These are phyloP conservation scores for Pseudogymnoascus sp. DNA, from an alignment of 2,329 filamentous ascomycete genomes.

Conservation along the genomic window DNA sequence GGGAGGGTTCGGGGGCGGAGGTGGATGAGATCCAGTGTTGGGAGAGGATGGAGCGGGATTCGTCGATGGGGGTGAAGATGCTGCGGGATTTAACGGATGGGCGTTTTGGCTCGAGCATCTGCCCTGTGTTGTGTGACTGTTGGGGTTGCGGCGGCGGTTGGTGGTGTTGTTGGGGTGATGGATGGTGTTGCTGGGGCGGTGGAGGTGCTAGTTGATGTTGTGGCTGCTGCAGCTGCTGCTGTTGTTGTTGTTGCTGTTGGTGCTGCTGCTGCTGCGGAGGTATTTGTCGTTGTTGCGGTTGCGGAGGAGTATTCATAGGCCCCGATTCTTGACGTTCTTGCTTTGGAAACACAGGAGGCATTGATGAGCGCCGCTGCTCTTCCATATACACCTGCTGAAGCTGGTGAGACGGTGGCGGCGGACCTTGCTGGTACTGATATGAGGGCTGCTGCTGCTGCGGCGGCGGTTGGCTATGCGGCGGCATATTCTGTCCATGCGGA, in stretches of 20 bases:
- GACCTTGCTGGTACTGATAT: conserved; percentile 33
- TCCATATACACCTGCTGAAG: conserved; percentile 67
- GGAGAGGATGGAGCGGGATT: conserved; percentile 79
- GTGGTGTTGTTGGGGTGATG: conserved; percentile 26
- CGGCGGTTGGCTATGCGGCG: conserved; percentile 34
- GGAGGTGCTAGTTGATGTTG: conserved; percentile 17
- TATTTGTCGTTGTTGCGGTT: conserved; percentile 44
- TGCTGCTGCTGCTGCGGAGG: conserved; percentile 53
- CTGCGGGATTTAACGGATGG: conserved; percentile 54
- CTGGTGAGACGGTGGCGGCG: conserved; percentile 36
- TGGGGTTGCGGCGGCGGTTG: conserved; percentile 37
- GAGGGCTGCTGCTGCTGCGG: conserved; percentile 30
- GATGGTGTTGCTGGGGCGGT: conserved; percentile 18
- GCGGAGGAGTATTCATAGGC: conserved; percentile 47
- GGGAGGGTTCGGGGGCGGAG: conserved; percentile 30
- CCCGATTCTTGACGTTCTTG: conserved; percentile 49
- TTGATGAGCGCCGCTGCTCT: conserved; percentile 66
- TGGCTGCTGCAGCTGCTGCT: conserved; percentile 43
- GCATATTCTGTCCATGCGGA: conserved; percentile 24
- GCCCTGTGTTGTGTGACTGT: conserved; percentile 46
- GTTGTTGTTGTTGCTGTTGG: conserved; percentile 42
- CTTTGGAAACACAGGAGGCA: conserved; percentile 62
- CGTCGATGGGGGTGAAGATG: conserved; percentile 96
- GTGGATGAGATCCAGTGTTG: conserved; percentile 70
- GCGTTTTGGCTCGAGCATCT: conserved; percentile 45